Conservation (phyloP, 805 yeast genomes). For the Cyberlindnera misumaiensis region DNA sequence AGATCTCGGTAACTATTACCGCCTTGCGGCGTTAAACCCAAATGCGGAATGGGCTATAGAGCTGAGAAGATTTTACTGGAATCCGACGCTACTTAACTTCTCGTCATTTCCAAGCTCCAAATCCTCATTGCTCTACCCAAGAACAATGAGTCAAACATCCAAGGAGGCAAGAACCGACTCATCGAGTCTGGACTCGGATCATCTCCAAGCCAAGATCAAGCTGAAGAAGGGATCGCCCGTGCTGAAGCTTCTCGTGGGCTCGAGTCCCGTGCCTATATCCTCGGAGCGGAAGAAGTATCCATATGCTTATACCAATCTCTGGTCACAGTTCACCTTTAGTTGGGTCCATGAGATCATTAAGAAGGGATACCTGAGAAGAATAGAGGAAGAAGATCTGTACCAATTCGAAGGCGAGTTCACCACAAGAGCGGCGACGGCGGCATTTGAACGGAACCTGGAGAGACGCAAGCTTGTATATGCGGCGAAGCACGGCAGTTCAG, state of each 20-base stretch:
- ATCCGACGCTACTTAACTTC: too few relatives aligned
- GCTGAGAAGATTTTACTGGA: too few relatives aligned
- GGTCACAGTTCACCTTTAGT: slow-evolving; percentile 14
- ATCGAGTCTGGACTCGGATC: slow-evolving; percentile 1
- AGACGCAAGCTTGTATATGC: slow-evolving; percentile 22
- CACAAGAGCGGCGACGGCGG: slow-evolving; percentile 28
- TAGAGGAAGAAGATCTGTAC: slow-evolving; percentile 52
- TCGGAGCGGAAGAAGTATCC: slow-evolving; percentile 15
- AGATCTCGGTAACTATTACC: too few relatives aligned
- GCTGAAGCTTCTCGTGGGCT: slow-evolving; percentile 13
- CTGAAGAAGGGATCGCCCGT: slow-evolving; percentile 13
- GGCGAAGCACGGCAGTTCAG: slow-evolving; percentile 19
- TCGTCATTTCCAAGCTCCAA: too few relatives aligned
- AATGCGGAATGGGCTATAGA: too few relatives aligned
- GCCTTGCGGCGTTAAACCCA: too few relatives aligned
- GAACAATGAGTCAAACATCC: not conserved
- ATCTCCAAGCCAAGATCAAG: slow-evolving; percentile 11
- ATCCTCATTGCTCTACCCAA: too few relatives aligned
- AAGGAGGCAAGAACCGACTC: not conserved
- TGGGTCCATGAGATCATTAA: slow-evolving; percentile 22
- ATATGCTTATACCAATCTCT: slow-evolving; percentile 11
- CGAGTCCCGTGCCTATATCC: slow-evolving; percentile 16
- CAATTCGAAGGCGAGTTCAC: slow-evolving; percentile 30
- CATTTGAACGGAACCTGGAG: slow-evolving; percentile 27
- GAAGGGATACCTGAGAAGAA: slow-evolving; percentile 54